Conservation (phyloP, 2,329 filamentous ascomycete genomes). For the Neonectria coccinea region DNA sequence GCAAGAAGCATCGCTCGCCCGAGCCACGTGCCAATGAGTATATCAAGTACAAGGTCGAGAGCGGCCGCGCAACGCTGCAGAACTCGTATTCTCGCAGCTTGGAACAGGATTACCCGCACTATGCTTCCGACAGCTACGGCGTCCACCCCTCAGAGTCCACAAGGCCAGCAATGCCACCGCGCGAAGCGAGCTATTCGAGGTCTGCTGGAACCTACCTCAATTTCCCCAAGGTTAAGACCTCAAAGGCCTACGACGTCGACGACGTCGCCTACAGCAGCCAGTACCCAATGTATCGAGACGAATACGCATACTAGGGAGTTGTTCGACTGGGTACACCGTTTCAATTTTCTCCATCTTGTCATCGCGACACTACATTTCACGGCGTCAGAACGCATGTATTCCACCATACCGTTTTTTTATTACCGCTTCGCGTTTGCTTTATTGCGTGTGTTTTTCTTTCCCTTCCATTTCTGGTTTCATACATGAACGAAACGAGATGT, state of each 20-base stretch:
- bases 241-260: constrained; percentile 45
- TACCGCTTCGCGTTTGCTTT: constrained; percentile 26
- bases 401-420: constrained; percentile 38
- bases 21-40: constrained; percentile 42
- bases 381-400: constrained; percentile 46
- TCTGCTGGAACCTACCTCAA: constrained; percentile 35
- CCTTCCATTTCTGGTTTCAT: constrained; percentile 43
- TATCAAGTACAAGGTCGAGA: constrained; percentile 48
- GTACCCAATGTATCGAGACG: constrained; percentile 45
- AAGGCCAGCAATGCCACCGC: constrained; percentile 48
- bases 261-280: constrained; percentile 50
- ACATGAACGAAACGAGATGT: constrained; percentile 48
- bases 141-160: constrained; percentile 41
- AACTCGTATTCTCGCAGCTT: constrained; percentile 46
- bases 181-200: constrained; percentile 49
- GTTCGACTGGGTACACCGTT: not conserved
- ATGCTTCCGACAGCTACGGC: constrained; percentile 31
- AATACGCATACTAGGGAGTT: constrained; percentile 29
- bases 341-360: constrained; percentile 20
- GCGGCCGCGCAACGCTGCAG: constrained; percentile 44
- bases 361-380: constrained; percentile 38
- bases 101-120: constrained; percentile 44
- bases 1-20: constrained; percentile 52
- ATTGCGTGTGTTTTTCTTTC: constrained; percentile 33
- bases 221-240: constrained; percentile 51